Evolutionary conservation across 148 eudicot genomes (phyloP).

Genomic region (Camellia japonica): DNA sequence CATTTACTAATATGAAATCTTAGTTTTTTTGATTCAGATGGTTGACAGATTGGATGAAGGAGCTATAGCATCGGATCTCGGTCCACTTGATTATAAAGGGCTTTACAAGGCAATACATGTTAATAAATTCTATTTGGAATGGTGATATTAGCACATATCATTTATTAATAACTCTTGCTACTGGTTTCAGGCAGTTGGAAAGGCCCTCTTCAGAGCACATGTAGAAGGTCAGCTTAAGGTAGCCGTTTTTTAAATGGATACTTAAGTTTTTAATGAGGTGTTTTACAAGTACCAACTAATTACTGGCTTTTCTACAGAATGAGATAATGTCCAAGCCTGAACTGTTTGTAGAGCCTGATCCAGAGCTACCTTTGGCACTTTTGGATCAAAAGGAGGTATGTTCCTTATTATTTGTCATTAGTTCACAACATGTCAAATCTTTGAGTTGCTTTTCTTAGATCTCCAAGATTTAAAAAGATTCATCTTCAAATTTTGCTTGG

Average conservation of each 20-base stretch:
- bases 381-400: constrained; percentile 94
- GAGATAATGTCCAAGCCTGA: constrained; percentile 99
- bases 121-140: background rate
- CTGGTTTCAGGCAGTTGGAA: constrained; percentile 90
- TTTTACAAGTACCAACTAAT: constrained; percentile 17
- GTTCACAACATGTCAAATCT: background rate
- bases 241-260: constrained; percentile 9
- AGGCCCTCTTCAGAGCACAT: constrained; percentile 97
- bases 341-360: constrained; percentile 93
- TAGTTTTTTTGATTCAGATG: constrained; percentile 47
- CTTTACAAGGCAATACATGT: constrained; percentile 78
- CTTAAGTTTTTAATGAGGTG: background rate
- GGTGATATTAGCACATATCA: background rate
- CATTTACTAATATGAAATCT: background rate
- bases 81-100: constrained; percentile 92
- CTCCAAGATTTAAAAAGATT: background rate
- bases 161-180: constrained; percentile 12
- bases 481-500: constrained; percentile 11
- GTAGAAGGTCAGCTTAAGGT: constrained; percentile 99
- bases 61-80: constrained; percentile 66
- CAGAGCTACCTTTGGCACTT: constrained; percentile 90
- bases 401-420: background rate
- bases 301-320: constrained; percentile 47
- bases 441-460: background rate
- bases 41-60: constrained; percentile 96